Evolutionary conservation across 2,329 filamentous ascomycete genomes (phyloP), one percentile per base, ranked within the genome.

Genomic region (Diaporthe sp.): DNA sequence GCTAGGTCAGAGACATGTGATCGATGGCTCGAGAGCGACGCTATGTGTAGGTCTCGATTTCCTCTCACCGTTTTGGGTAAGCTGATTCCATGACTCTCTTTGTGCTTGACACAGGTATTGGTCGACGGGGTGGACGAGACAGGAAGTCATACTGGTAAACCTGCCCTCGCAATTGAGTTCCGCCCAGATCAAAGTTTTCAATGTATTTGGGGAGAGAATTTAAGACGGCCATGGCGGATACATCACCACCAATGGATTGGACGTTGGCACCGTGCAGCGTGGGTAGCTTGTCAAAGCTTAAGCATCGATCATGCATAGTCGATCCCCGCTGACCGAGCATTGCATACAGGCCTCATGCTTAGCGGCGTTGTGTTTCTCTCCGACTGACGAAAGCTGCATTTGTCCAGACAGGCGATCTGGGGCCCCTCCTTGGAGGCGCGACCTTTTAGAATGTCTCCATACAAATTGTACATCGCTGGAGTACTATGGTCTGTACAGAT

Each of bases 21-120:
- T 65, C 22, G 42, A 50, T 35, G 27, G 61, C 42, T 42, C 42
- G 61, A 65, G 39, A 65, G 30, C 61, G 42, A 50, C 61, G 61
- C 61, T 65, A 65, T 12, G 22, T n/a, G 19, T 50, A 15, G 12
- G 9, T 4, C 27, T n/a, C 19, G 27, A 50, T 15, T 7, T 25
- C 22, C n/a, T 27, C 12, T 65, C 27, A 15, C 61, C 22, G 61
- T 65, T 50, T 65, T 65, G 19, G 61, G 61, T n/a, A 50, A 65
- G 61, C 42, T 65, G 42, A 15, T n/a, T 35, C 30, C 12, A n/a
- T 65, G 27, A 25, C n/a, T 12, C 19, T 50, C n/a, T 50, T 44
- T 65, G 17, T 50, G 27, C n/a, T 50, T 32, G 9, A 65, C 42
- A n/a, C 27, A 17, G 27, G 27, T 6, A 65, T 25, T 10, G 17